A percentile compares a stretch with the other conserved stretches of the same genome.
Conservation (phyloP, 1,139 yeast genomes). For the Hemisphaericaspora lyxosophila region DNA sequence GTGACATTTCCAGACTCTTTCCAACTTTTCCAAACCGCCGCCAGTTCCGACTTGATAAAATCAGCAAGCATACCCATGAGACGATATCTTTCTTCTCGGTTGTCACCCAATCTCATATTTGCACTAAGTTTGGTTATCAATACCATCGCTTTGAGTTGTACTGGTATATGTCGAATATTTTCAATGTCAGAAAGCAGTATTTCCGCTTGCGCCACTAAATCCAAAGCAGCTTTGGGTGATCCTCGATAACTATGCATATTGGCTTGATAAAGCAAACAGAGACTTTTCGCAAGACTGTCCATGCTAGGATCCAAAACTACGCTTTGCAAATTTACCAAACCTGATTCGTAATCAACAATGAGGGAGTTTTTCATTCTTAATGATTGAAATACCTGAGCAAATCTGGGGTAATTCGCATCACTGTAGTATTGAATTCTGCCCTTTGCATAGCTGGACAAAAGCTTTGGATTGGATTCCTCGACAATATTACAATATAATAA, state of each 20-base stretch:
- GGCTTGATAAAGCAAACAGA: constrained; percentile 23
- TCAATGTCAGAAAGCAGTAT: constrained; percentile 4
- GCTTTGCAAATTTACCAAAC: constrained; percentile 24
- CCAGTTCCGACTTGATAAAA: constrained; percentile 25
- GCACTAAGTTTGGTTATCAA: constrained; percentile 23
- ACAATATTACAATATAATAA: constrained; percentile 35
- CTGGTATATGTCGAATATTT: constrained; percentile 15
- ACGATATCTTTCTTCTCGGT: constrained; percentile 19
- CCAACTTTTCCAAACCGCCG: constrained; percentile 25
- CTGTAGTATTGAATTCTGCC: constrained; percentile 23
- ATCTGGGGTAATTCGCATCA: constrained; percentile 13
- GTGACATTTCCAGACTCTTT: constrained; percentile 24
- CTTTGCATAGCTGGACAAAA: constrained; percentile 30
- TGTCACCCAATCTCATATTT: constrained; percentile 26
- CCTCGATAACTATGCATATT: constrained; percentile 30
- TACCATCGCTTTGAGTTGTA: constrained; percentile 31
- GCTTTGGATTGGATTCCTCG: constrained; percentile 20
- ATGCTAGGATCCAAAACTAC: constrained; percentile 15
- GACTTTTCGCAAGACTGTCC: constrained; percentile 19
- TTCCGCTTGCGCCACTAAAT: constrained; percentile 18
- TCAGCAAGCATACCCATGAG: constrained; percentile 6
- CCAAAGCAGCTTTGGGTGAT: constrained; percentile 20
- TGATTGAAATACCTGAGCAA: constrained; percentile 26
- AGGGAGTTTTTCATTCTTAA: constrained; percentile 30
- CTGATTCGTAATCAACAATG: constrained; percentile 23